A percentile compares a stretch with the other conserved stretches of the same genome.
These are phyloP conservation scores for Tylopilus plumbeoviolaceoides DNA, from an alignment of 768 basidiomycete genomes.

Conservation along the genomic window DNA sequence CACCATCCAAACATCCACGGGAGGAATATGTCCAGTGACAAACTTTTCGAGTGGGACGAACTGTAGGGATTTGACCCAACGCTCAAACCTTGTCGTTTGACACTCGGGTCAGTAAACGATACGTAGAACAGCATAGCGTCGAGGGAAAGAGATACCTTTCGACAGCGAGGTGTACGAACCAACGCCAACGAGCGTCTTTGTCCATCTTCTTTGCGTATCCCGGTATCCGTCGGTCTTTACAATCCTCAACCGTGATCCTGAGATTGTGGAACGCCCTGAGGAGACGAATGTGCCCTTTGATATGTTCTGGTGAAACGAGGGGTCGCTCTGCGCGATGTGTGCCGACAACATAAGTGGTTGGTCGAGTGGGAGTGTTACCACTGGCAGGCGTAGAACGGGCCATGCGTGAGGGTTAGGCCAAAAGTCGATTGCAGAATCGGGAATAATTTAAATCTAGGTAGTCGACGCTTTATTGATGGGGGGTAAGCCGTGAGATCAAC, in stretches of 20 bases:
- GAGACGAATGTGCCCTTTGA: slow-evolving; percentile 34
- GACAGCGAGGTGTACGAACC: slow-evolving; percentile 39
- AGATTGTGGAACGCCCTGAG: slow-evolving; percentile 32
- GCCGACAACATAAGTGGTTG: slow-evolving; percentile 19
- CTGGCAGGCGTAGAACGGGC: neutral
- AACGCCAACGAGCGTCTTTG: slow-evolving; percentile 32
- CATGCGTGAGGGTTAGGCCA: neutral
- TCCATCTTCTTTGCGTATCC: slow-evolving; percentile 22
- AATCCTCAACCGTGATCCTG: slow-evolving; percentile 25
- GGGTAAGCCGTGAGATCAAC: slow-evolving; percentile 8
- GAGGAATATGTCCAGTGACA: slow-evolving; percentile 28
- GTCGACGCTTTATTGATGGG: neutral
- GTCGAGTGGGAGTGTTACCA: neutral
- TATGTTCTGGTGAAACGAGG: slow-evolving; percentile 30
- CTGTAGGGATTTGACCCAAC: slow-evolving; percentile 28
- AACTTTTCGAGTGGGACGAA: slow-evolving; percentile 26
- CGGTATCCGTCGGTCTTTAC: slow-evolving; percentile 28
- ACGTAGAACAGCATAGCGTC: neutral
- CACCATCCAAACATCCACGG: slow-evolving; percentile 40
- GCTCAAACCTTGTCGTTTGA: slow-evolving; percentile 29
- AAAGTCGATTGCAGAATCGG: neutral
- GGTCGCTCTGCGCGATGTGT: slow-evolving; percentile 16
- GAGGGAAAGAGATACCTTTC: slow-evolving; percentile 28
- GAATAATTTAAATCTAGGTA: neutral
- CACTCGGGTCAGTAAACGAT: neutral